Evolutionary conservation across 2,329 filamentous ascomycete genomes (phyloP).

Genomic region (Pleurostoma richardsiae): DNA sequence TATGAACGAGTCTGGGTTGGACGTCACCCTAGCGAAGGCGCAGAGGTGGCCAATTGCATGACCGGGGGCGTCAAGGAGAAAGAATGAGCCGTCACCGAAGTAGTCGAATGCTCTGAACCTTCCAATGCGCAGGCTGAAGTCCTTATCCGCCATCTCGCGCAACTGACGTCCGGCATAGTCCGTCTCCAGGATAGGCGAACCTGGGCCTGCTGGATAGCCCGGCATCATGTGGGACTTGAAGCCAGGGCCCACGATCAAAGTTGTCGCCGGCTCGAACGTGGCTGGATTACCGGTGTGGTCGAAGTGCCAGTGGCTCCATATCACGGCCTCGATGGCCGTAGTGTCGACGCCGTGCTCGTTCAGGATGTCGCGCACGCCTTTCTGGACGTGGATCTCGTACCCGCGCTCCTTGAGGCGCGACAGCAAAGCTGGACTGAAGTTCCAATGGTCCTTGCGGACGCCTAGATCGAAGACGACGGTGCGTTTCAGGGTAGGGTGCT

Average conservation of each 20-base stretch:
- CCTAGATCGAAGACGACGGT: slow-evolving; percentile 29
- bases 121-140: slow-evolving; percentile 11
- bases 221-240: slow-evolving; percentile 15
- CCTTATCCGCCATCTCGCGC: slow-evolving; percentile 15
- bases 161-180: slow-evolving; percentile 16
- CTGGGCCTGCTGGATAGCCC: slow-evolving; percentile 12
- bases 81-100: slow-evolving; percentile 8
- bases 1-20: slow-evolving; percentile 25
- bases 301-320: slow-evolving; percentile 22
- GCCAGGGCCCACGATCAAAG: slow-evolving; percentile 23
- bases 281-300: slow-evolving; percentile 21
- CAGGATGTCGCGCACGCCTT: slow-evolving; percentile 34
- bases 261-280: slow-evolving; percentile 14
- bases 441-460: slow-evolving; percentile 34
- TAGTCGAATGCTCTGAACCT: slow-evolving; percentile 8
- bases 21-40: slow-evolving; percentile 30
- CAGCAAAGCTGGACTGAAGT: slow-evolving; percentile 21
- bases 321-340: slow-evolving; percentile 12
- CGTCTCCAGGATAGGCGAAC: slow-evolving; percentile 14
- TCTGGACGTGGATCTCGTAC: slow-evolving; percentile 30
- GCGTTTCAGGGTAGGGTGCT: slow-evolving; percentile 25
- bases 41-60: slow-evolving; percentile 12
- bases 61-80: slow-evolving; percentile 8
- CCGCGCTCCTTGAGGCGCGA: slow-evolving; percentile 21
- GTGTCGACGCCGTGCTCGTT: slow-evolving; percentile 22